Evolutionary conservation across 2,329 filamentous ascomycete genomes (phyloP).

Genomic region (Leptographium galeiforme): DNA sequence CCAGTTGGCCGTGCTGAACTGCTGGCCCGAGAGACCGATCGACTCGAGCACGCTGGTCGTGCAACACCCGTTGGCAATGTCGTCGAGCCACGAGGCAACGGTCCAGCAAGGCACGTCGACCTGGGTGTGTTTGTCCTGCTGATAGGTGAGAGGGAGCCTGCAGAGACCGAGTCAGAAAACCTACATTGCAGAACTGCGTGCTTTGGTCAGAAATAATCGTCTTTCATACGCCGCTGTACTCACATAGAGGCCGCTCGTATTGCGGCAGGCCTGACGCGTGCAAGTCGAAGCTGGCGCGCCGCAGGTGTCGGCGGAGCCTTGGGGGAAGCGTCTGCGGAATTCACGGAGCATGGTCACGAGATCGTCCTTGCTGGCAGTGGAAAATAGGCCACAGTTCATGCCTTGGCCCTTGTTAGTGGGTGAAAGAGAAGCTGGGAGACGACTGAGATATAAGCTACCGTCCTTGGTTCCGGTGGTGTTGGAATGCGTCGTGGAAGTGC

Average conservation of each 20-base stretch:
- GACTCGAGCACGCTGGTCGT: neutral
- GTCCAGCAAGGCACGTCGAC: neutral
- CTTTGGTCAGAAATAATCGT: neutral
- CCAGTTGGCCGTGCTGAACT: constrained; percentile 5
- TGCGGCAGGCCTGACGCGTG: constrained; percentile 1
- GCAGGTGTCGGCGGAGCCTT: neutral
- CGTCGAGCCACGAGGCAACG: neutral
- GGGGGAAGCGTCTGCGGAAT: neutral
- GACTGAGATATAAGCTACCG: neutral
- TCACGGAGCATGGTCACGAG: constrained; percentile 1
- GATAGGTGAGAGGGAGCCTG: neutral
- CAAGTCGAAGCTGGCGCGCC: neutral
- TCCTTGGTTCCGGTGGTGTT: neutral
- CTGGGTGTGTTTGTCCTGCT: neutral
- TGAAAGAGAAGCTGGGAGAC: neutral
- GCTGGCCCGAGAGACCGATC: constrained; percentile 4
- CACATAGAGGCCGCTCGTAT: constrained; percentile 6
- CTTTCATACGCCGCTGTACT: neutral
- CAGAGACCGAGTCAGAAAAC: neutral
- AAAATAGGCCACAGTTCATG: neutral
- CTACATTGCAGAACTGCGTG: constrained; percentile 1
- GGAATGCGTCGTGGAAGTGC: neutral
- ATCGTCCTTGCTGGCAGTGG: constrained; percentile 3
- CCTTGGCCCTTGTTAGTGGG: neutral
- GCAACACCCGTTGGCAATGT: constrained; percentile 3